Evolutionary conservation across 1,139 yeast genomes (phyloP).

Genomic region (Saccharomyces hybrid): DNA sequence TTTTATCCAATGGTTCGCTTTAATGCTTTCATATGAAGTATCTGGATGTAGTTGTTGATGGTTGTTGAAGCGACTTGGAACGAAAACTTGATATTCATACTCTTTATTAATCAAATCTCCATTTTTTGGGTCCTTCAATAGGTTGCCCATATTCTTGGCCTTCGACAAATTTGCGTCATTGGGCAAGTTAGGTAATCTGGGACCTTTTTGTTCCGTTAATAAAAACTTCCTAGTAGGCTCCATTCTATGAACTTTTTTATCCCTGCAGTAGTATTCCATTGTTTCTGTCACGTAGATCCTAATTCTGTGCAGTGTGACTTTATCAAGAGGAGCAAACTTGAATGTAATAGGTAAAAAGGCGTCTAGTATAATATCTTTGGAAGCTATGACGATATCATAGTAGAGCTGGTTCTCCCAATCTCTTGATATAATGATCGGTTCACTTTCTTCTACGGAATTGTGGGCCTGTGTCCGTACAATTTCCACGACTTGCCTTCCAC

Average conservation of each 20-base stretch:
- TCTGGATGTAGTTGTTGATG: constrained; percentile 50
- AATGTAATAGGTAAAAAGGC: constrained; percentile 79
- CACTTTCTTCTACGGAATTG: constrained; percentile 76
- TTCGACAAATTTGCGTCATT: constrained; percentile 30
- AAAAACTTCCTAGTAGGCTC: constrained; percentile 82
- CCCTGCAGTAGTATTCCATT: constrained; percentile 78
- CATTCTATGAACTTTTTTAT: constrained; percentile 80
- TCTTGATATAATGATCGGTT: constrained; percentile 82
- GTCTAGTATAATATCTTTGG: constrained; percentile 80
- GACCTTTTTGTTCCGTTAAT: constrained; percentile 72
- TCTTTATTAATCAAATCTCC: constrained; percentile 47
- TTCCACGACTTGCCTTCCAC: constrained; percentile 55
- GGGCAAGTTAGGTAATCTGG: constrained; percentile 30
- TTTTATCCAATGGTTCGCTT: constrained; percentile 93
- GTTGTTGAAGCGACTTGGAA: constrained; percentile 89
- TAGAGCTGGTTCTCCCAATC: constrained; percentile 92
- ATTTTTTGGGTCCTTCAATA: constrained; percentile 31
- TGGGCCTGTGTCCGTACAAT: constrained; percentile 74
- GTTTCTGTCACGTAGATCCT: constrained; percentile 82
- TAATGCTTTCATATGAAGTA: constrained; percentile 69
- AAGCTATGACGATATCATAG: constrained; percentile 83
- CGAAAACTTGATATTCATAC: constrained; percentile 73
- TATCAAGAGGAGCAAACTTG: constrained; percentile 76
- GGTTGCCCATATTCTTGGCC: constrained; percentile 37
- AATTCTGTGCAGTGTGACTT: constrained; percentile 78